A percentile compares a stretch with the other conserved stretches of the same genome.
These are phyloP conservation scores for Thielaviopsis ethacetica DNA, from an alignment of 2,329 filamentous ascomycete genomes.

Conservation along the genomic window DNA sequence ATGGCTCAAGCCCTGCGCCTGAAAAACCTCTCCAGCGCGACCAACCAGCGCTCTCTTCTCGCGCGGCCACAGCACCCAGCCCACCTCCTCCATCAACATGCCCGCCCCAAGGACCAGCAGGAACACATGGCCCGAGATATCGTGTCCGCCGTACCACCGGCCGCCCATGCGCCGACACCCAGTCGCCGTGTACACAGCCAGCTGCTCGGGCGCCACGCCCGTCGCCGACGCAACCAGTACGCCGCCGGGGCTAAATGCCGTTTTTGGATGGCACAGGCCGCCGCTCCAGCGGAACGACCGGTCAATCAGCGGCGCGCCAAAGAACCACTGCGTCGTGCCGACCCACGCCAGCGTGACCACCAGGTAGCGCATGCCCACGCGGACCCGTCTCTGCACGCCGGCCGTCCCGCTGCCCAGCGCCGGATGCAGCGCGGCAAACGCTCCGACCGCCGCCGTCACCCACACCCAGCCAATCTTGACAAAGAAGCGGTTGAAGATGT, in stretches of 20 bases:
- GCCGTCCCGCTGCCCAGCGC: constrained; percentile 21
- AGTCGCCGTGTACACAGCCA: constrained; percentile 46
- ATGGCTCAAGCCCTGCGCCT: constrained; percentile 28
- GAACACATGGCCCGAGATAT: constrained; percentile 92
- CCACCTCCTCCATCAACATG: constrained; percentile 67
- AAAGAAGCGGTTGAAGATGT: constrained; percentile 82
- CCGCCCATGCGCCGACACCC: constrained; percentile 75
- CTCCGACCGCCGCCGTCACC: constrained; percentile 59
- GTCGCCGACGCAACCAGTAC: not conserved
- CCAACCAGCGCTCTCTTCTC: constrained; percentile 54
- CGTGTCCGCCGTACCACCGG: constrained; percentile 80
- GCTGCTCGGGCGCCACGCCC: not conserved
- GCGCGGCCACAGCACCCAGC: constrained; percentile 36
- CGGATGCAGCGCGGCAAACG: constrained; percentile 56
- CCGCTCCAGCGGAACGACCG: constrained; percentile 78
- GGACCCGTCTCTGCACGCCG: constrained; percentile 23
- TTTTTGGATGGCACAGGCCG: constrained; percentile 56
- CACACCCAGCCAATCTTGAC: constrained; percentile 94
- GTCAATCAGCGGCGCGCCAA: constrained; percentile 80
- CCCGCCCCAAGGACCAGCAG: constrained; percentile 71
- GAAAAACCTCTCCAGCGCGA: constrained; percentile 48
- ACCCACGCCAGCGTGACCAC: constrained; percentile 68
- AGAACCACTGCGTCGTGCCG: constrained; percentile 89
- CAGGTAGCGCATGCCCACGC: constrained; percentile 51
- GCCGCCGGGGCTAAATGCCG: constrained; percentile 14